phyloP scores from a whole-genome alignment of 2,329 filamentous ascomycete genomes.

The Byssoonygena ceratinophila region DNA sequence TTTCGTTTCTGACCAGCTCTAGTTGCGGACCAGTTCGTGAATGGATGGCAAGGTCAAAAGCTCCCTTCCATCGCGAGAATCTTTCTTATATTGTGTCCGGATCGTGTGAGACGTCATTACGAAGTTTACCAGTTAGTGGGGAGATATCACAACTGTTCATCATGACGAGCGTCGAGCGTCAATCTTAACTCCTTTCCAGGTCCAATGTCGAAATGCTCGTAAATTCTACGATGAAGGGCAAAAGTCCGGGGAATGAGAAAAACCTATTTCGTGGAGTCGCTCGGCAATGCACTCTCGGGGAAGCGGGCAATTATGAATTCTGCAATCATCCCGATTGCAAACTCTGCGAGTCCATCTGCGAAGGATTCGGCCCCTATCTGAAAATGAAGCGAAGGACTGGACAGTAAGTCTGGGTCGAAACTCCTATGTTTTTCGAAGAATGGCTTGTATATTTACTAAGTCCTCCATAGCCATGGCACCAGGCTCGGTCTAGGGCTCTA shows the following conservation, averaged over 20 bases:
- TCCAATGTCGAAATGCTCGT: not conserved
- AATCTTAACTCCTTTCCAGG: too few relatives aligned
- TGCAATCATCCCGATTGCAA: constrained; percentile 8
- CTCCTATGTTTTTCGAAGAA: not conserved
- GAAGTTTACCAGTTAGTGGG: constrained; percentile 4
- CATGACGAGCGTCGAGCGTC: not conserved
- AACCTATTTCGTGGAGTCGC: constrained; percentile 1
- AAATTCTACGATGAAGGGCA: not conserved
- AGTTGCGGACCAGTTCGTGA: not conserved
- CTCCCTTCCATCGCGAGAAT: not conserved
- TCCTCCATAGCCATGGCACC: not conserved
- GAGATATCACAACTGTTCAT: not conserved
- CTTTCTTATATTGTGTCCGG: constrained; percentile 4
- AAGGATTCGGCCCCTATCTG: constrained; percentile 6
- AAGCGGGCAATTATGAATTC: not conserved
- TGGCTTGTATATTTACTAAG: not conserved
- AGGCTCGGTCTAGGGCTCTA: constrained; percentile 8
- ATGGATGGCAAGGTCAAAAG: not conserved
- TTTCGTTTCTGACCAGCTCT: not conserved
- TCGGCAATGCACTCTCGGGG: constrained; percentile 8
- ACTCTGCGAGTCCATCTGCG: constrained; percentile 7
- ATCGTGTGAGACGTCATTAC: not conserved
- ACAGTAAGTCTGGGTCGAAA: not conserved
- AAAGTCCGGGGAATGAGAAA: constrained; percentile 4
- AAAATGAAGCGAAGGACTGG: not conserved